These are phyloP conservation scores for Mycena crocata DNA, from an alignment of 768 basidiomycete species.

Conservation along the genomic window DNA sequence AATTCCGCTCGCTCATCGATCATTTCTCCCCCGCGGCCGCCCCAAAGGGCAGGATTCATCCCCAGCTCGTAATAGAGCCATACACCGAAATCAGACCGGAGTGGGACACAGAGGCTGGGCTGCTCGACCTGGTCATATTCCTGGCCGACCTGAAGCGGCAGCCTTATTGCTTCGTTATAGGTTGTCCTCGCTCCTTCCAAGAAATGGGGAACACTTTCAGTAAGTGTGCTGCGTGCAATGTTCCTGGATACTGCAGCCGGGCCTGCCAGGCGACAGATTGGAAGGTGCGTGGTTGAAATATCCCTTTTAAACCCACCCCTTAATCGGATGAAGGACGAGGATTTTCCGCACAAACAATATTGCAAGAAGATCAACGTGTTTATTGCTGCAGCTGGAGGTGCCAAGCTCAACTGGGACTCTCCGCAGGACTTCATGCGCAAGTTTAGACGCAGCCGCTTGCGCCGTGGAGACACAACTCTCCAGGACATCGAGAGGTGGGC, in stretches of 20 bases:
- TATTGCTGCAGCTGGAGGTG: background rate
- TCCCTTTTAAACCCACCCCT: background rate
- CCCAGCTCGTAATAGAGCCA: background rate
- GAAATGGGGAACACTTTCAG: slow-evolving; percentile 4
- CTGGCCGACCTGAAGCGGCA: background rate
- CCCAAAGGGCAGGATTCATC: background rate
- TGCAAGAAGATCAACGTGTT: slow-evolving; percentile 7
- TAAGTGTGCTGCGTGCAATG: background rate
- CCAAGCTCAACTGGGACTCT: background rate
- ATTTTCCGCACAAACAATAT: background rate
- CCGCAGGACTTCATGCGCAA: background rate
- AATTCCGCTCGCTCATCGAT: background rate
- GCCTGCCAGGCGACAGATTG: background rate
- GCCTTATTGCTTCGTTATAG: background rate
- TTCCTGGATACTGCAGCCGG: background rate
- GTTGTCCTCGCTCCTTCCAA: background rate
- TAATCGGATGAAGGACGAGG: background rate
- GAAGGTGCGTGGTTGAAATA: background rate
- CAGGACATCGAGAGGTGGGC: slow-evolving; percentile 4
- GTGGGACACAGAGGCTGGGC: background rate
- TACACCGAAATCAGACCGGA: no score
- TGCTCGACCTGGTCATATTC: background rate
- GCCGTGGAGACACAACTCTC: background rate
- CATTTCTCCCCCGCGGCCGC: background rate
- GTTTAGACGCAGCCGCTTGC: background rate